phyloP scores from a whole-genome alignment of 345 rosid species.

The Eucalyptus erythrocorys region DNA sequence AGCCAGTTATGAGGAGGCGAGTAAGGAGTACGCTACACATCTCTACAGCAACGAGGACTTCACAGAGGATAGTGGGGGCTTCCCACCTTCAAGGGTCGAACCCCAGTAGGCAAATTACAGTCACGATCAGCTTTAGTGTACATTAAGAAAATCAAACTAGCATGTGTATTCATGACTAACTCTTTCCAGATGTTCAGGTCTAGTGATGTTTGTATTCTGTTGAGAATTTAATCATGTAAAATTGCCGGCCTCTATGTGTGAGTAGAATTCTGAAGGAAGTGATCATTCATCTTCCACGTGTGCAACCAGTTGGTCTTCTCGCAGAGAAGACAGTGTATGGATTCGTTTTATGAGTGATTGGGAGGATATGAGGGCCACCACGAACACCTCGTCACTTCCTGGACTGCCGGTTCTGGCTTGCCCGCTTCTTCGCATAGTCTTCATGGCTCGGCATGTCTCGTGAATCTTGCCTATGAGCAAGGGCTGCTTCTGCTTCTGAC shows the following conservation, averaged over 20 bases:
- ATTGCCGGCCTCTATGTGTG: neutral
- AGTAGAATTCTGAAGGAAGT: neutral
- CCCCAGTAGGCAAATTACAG: constrained; percentile 18
- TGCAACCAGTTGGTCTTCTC: neutral
- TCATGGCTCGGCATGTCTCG: neutral
- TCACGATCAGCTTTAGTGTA: neutral
- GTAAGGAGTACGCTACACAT: constrained; percentile 9
- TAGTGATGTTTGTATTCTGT: neutral
- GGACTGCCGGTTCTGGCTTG: neutral
- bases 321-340: neutral
- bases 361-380: neutral
- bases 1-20: constrained; percentile 23
- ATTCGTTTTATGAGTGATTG: neutral
- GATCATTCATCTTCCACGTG: neutral
- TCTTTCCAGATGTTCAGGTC: neutral
- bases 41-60: constrained; percentile 28
- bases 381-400: neutral
- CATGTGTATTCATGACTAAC: neutral
- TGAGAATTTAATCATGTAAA: neutral
- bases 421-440: neutral
- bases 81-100: constrained; percentile 22
- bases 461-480: neutral
- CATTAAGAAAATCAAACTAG: neutral
- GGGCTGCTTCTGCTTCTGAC: neutral
- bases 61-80: constrained; percentile 28